phyloP scores from a whole-genome alignment of 1,284 basidiomycete genomes.

The Somion occarium region DNA sequence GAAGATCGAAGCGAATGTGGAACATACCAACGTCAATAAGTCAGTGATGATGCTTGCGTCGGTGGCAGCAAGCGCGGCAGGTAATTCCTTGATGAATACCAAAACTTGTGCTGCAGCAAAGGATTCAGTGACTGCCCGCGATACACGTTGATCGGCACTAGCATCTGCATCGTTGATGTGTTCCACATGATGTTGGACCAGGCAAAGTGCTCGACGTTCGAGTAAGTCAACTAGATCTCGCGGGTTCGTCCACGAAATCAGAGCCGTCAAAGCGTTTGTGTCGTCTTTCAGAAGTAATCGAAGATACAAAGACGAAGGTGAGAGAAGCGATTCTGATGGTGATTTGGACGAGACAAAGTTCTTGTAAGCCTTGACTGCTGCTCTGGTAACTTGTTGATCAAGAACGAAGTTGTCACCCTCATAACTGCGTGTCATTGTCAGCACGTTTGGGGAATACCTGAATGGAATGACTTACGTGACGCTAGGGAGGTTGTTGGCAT shows the following conservation, averaged over 20 bases:
- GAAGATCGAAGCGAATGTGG: conserved; percentile 2
- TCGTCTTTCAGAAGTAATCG: conserved; percentile 30
- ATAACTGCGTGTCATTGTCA: conserved; percentile 36
- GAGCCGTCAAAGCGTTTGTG: conserved; percentile 5
- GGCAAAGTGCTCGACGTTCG: conserved; percentile 57
- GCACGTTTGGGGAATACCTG: too few species aligned
- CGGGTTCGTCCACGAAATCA: conserved; percentile 25
- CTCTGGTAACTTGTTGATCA: conserved; percentile 67
- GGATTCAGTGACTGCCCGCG: conserved; percentile 63
- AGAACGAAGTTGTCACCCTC: conserved; percentile 80
- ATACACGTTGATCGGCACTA: conserved; percentile 50
- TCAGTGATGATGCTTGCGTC: conserved; percentile 35
- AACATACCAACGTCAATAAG: conserved; percentile 48
- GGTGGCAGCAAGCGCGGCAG: conserved; percentile 19
- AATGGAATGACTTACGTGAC: conserved; percentile 44
- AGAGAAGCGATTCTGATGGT: conserved; percentile 25
- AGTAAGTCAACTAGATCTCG: conserved; percentile 41
- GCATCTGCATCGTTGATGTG: conserved; percentile 40
- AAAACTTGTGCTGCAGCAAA: conserved; percentile 55
- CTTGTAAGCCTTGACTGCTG: conserved; percentile 57
- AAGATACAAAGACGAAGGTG: conserved; percentile 50
- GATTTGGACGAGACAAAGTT: conserved; percentile 25
- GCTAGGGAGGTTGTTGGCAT: conserved; percentile 61
- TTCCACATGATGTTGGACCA: conserved; percentile 46
- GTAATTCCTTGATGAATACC: conserved; percentile 38